Evolutionary conservation across 805 yeast genomes (phyloP).

Genomic region (Zygotorulaspora florentina): DNA sequence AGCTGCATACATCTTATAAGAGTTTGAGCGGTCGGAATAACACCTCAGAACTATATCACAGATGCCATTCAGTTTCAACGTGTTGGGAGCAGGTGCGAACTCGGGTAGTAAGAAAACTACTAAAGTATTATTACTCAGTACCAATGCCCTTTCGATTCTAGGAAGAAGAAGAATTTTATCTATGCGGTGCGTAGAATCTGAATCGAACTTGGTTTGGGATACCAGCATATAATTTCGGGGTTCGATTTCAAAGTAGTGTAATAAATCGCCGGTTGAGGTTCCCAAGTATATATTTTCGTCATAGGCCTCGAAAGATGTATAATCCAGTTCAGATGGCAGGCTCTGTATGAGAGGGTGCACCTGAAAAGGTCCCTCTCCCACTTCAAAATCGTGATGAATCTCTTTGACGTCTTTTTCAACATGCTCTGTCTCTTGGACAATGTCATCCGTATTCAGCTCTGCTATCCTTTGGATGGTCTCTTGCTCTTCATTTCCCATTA

Average conservation of each 20-base stretch:
- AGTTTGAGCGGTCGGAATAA: constrained; percentile 15
- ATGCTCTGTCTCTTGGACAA: not conserved
- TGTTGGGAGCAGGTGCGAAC: constrained; percentile 34
- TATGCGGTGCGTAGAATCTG: constrained; percentile 16
- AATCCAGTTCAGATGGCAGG: constrained; percentile 25
- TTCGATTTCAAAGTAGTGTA: constrained; percentile 35
- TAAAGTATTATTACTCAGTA: constrained; percentile 19
- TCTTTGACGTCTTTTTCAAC: not conserved
- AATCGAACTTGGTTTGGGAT: constrained; percentile 28
- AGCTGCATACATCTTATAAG: constrained; percentile 18
- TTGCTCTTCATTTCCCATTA: not conserved
- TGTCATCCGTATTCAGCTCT: not conserved
- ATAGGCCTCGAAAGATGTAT: constrained; percentile 27
- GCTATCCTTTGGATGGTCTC: not conserved
- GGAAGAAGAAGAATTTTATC: constrained; percentile 28
- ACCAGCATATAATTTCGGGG: constrained; percentile 30
- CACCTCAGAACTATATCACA: constrained; percentile 19
- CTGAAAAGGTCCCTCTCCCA: constrained; percentile 23
- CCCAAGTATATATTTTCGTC: constrained; percentile 34
- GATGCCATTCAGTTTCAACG: constrained; percentile 14
- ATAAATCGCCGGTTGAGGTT: constrained; percentile 28
- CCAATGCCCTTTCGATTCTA: constrained; percentile 30
- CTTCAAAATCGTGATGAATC: not conserved
- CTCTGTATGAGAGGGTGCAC: constrained; percentile 22
- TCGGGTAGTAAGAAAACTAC: constrained; percentile 32